Conservation (phyloP, 106 monocot genomes). For the Dendrobium catenatum region DNA sequence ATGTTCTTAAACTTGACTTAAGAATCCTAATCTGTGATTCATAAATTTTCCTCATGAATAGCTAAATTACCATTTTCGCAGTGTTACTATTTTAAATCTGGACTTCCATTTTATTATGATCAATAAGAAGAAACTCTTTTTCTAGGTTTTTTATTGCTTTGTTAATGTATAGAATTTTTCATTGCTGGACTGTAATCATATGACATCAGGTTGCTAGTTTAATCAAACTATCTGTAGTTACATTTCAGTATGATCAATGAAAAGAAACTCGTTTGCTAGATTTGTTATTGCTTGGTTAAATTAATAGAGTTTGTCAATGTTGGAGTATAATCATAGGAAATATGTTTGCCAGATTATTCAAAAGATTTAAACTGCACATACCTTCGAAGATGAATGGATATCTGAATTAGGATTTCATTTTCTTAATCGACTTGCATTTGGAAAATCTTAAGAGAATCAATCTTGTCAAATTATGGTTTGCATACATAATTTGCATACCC, state of each 20-base stretch:
- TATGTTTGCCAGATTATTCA: not conserved
- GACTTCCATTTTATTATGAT: not conserved
- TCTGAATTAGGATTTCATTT: not conserved
- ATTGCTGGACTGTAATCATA: not conserved
- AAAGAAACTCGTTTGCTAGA: not conserved
- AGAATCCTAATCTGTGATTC: not conserved
- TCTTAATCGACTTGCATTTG: not conserved
- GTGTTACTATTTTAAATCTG: not conserved
- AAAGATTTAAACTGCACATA: no score
- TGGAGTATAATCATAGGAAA: not conserved
- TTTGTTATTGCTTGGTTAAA: not conserved
- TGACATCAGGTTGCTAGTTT: not conserved
- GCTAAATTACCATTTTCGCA: not conserved
- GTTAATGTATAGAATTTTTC: not conserved
- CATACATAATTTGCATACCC: not conserved
- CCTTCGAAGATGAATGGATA: not conserved
- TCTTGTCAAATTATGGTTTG: not conserved
- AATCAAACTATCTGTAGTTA: not conserved
- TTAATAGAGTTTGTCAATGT: not conserved
- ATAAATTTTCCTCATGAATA: not conserved
- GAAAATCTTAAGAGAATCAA: not conserved
- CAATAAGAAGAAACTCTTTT: not conserved
- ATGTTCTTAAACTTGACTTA: not conserved
- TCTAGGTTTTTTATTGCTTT: not conserved
- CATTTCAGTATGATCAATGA: not conserved